Evolutionary conservation across 345 rosid genomes (phyloP).

Genomic region (Aquilaria sinensis): DNA sequence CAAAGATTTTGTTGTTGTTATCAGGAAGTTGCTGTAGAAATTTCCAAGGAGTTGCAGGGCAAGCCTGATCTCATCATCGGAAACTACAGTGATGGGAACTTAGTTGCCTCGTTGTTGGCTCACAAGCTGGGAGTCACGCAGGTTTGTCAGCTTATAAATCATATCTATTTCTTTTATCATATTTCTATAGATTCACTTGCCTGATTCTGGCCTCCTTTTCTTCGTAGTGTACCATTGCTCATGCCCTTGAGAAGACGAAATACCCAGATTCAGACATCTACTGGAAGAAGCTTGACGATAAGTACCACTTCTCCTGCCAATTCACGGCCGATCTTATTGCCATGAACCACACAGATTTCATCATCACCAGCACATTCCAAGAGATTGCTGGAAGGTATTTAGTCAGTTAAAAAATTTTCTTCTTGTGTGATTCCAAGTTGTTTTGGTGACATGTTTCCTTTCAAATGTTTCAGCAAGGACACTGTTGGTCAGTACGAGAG

Average conservation of each 20-base stretch:
- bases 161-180: too few relatives aligned
- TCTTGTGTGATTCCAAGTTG: neutral
- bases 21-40: slow-evolving; percentile 80
- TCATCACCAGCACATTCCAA: slow-evolving; percentile 97
- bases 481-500: slow-evolving; percentile 94
- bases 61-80: slow-evolving; percentile 93
- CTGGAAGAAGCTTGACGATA: slow-evolving; percentile 88
- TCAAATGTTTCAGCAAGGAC: slow-evolving; percentile 50
- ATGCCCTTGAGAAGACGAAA: slow-evolving; percentile 93
- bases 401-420: neutral
- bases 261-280: slow-evolving; percentile 94
- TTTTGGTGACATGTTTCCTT: neutral
- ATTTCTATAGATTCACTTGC: neutral
- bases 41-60: slow-evolving; percentile 75
- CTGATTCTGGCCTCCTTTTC: slow-evolving; percentile 3
- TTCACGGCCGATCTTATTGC: slow-evolving; percentile 92
- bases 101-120: slow-evolving; percentile 84
- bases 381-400: slow-evolving; percentile 94
- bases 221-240: slow-evolving; percentile 87
- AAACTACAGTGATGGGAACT: slow-evolving; percentile 94
- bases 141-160: slow-evolving; percentile 30
- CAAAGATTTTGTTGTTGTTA: neutral
- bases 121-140: slow-evolving; percentile 90
- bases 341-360: slow-evolving; percentile 96
- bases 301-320: slow-evolving; percentile 95